Evolutionary conservation across 1,284 basidiomycete genomes (phyloP), one percentile per base, ranked within the genome.

Genomic region (Coriolopsis trogii): DNA sequence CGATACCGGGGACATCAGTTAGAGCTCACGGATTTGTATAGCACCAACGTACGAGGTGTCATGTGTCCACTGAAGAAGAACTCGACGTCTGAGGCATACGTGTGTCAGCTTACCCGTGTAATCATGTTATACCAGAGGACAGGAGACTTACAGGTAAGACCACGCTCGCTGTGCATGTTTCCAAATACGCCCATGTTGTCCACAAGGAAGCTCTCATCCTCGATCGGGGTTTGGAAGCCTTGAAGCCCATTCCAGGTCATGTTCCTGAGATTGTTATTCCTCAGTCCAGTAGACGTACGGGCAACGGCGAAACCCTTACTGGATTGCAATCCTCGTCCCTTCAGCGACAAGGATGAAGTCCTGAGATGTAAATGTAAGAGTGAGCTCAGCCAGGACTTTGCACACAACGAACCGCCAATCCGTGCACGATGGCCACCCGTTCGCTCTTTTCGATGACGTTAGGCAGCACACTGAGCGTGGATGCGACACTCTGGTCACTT

Each of bases 281-380:
- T 33, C 18, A 26, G 28, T 29, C 13, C 31, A 30, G 10, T 10
- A 2, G 3, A 6, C 15, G 4, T n/a, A 13, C 3, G 1, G 31
- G 47, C 2, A 2, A 18, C 18, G 36, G 20, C 15, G 16, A 23
- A 7, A 12, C 15, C 67, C 74, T 41, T 51, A 79, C 79, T 83
- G 80, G 48, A 83, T 81, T 12, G 80, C 80, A 51, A 82, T 82
- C n/a, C 80, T 70, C 13, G 79, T 81, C 12, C 80, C 81, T 62
- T 82, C 80, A 2, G 79, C 77, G 13, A 82, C 69, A 20, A 82
- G 73, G 51, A 81, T 79, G 56, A 77, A 79, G 59, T 81, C 80
- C 77, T 80, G 41, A 33, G 7, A 38, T 51, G 23, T 25, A 36
- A 21, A 15, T 12, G 18, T 33, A n/a, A 15, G 31, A 24, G 39